phyloP scores from a whole-genome alignment of 192 early-diverging fungal species.

The Phycomyces nitens region DNA sequence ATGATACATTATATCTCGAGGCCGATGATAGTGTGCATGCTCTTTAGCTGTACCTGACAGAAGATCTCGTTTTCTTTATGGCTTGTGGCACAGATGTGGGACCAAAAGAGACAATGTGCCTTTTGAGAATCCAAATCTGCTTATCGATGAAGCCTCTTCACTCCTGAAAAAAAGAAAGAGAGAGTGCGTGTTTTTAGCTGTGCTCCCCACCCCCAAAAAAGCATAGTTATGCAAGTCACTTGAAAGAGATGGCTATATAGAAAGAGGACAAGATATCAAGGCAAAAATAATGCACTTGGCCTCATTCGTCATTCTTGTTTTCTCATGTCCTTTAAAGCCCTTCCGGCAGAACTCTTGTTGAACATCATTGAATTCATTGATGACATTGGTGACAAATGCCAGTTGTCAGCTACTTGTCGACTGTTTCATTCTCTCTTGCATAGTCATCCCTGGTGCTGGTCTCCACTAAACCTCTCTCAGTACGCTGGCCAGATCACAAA shows the following conservation, averaged over 20 bases:
- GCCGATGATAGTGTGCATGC: too few species aligned
- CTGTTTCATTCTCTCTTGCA: conserved; percentile 14
- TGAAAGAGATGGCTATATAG: background rate
- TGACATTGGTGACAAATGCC: conserved; percentile 21
- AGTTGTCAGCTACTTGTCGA: conserved; percentile 10
- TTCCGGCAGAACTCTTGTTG: conserved; percentile 24
- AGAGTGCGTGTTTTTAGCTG: too few species aligned
- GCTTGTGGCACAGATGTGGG: too few species aligned
- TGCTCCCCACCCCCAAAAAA: too few species aligned
- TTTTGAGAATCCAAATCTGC: too few species aligned
- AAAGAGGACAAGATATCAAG: background rate
- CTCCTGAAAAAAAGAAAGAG: too few species aligned
- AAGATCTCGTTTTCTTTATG: too few species aligned
- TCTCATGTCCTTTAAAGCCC: conserved; percentile 5
- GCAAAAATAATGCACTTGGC: background rate
- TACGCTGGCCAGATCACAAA: conserved; percentile 14
- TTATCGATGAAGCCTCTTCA: too few species aligned
- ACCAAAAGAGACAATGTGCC: too few species aligned
- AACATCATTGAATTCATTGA: conserved; percentile 12
- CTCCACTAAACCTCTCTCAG: conserved; percentile 23
- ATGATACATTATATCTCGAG: too few species aligned
- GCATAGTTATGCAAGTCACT: too few species aligned
- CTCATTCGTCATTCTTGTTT: background rate
- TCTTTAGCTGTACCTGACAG: too few species aligned
- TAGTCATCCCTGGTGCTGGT: conserved; percentile 13